Evolutionary conservation across 306 rosid genomes (phyloP).

Genomic region (Prunus dulcis): DNA sequence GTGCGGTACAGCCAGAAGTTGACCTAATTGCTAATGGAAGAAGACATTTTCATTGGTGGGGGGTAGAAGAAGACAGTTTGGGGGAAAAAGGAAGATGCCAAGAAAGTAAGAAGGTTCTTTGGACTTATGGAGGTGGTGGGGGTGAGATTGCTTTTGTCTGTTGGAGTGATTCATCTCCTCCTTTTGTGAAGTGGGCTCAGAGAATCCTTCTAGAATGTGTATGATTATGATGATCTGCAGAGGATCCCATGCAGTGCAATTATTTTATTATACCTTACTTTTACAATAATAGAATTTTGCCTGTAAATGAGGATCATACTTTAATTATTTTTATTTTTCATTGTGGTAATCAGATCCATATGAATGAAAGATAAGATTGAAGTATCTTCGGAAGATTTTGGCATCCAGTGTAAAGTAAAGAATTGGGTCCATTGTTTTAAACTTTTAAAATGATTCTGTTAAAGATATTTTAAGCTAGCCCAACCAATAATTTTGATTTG

Average conservation of each 20-base stretch:
- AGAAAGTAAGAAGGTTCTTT: slow-evolving; percentile 10
- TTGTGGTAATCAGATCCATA: slow-evolving; percentile 14
- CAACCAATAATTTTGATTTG: no score
- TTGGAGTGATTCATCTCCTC: neutral
- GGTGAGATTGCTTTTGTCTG: slow-evolving; percentile 8
- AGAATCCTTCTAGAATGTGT: slow-evolving; percentile 28
- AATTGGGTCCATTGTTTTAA: neutral
- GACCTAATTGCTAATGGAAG: slow-evolving; percentile 19
- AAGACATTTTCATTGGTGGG: slow-evolving; percentile 24
- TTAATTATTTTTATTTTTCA: neutral
- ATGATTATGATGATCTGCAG: neutral
- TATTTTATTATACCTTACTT: slow-evolving; percentile 2
- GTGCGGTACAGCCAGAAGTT: slow-evolving; percentile 53
- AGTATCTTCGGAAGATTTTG: slow-evolving; percentile 19
- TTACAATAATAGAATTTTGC: slow-evolving; percentile 10
- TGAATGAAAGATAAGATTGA: neutral
- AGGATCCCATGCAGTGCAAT: slow-evolving; percentile 19
- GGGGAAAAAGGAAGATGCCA: slow-evolving; percentile 21
- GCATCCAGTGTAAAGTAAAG: slow-evolving; percentile 14
- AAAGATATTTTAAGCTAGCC: no score
- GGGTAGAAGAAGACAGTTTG: slow-evolving; percentile 34
- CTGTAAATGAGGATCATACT: slow-evolving; percentile 4
- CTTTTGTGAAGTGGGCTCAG: slow-evolving; percentile 19
- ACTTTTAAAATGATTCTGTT: no score
- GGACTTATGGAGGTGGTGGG: slow-evolving; percentile 25